Percentiles rank a stretch among this genome's conserved stretches.
These are phyloP conservation scores for Cerrena zonata DNA, from an alignment of 1,284 basidiomycete genomes.

Conservation along the genomic window DNA sequence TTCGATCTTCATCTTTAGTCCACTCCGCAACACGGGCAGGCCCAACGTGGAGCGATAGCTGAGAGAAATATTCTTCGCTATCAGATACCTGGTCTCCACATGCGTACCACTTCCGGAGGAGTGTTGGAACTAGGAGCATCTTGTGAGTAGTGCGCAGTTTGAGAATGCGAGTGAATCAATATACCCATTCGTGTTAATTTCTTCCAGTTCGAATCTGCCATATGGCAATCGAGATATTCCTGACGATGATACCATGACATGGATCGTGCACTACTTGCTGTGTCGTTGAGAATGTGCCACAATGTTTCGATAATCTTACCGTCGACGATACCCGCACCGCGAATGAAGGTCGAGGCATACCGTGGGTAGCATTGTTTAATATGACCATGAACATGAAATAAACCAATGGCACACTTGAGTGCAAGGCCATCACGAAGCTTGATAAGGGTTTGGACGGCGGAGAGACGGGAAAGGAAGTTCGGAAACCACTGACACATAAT, in stretches of 20 bases:
- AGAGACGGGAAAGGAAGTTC: background rate
- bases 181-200: constrained; percentile 1
- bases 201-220: constrained; percentile 5
- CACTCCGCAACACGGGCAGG: no score
- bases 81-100: no score
- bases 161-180: background rate
- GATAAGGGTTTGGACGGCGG: background rate
- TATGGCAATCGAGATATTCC: no score
- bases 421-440: background rate
- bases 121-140: no score
- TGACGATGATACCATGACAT: no score
- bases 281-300: no score
- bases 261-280: constrained; percentile 1
- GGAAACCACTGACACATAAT: background rate
- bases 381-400: constrained; percentile 7
- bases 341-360: constrained; percentile 1
- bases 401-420: background rate
- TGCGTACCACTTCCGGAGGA: no score
- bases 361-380: background rate
- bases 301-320: constrained; percentile 8
- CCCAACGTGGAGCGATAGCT: no score
- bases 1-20: background rate
- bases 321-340: constrained; percentile 1
- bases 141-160: background rate
- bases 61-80: no score